These are phyloP conservation scores for Dispira parvispora DNA, from an alignment of 192 early-diverging fungal genomes.

Conservation along the genomic window DNA sequence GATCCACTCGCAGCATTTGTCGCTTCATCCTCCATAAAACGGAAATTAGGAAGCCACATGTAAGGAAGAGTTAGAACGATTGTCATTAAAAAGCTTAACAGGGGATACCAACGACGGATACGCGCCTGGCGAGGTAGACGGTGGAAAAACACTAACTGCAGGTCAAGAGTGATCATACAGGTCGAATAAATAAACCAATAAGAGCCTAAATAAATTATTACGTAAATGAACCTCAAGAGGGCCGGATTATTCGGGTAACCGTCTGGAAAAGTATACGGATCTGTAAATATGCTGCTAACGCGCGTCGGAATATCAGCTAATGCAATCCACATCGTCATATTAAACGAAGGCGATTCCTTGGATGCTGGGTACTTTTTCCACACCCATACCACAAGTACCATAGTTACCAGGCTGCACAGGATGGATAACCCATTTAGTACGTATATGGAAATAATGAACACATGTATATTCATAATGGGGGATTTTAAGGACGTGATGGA, in stretches of 20 bases:
- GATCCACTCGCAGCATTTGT: not conserved
- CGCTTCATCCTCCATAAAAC: not conserved
- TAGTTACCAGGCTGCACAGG: not conserved
- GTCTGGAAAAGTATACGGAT: not conserved
- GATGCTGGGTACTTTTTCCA: too few relatives aligned
- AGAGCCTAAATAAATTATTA: not conserved
- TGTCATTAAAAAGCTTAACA: not conserved
- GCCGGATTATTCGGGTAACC: not conserved
- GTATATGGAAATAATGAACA: not conserved
- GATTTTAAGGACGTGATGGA: too few relatives aligned
- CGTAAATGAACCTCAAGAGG: not conserved
- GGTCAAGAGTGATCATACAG: not conserved
- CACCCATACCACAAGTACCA: not conserved
- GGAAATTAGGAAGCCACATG: not conserved
- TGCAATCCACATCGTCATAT: not conserved
- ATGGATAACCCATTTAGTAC: not conserved
- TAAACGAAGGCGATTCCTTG: not conserved
- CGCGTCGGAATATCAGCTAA: not conserved
- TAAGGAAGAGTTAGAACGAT: not conserved
- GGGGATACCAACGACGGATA: too few relatives aligned
- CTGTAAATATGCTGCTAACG: not conserved
- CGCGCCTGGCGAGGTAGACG: too few relatives aligned
- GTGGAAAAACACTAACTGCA: not conserved
- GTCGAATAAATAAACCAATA: conserved; percentile 2
- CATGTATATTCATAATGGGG: not conserved